These are phyloP conservation scores for Cladosporium sp. DNA, from an alignment of 2,329 filamentous ascomycete species.

Conservation along the genomic window DNA sequence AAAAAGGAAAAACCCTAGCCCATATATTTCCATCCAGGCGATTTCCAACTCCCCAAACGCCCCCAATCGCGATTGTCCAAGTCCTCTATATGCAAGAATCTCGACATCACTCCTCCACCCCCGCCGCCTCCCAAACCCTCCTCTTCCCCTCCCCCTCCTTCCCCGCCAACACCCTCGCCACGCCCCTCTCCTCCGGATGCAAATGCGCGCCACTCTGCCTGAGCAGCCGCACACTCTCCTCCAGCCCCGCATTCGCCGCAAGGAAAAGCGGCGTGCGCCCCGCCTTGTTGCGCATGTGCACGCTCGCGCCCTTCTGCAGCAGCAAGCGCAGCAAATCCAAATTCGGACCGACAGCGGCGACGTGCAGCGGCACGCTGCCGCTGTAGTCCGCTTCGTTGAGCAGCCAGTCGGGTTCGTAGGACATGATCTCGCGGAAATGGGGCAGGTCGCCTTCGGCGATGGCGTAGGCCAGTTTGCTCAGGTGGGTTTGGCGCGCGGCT, in stretches of 20 bases:
- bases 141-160: background rate
- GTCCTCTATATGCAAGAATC: no score
- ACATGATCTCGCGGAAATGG: slow-evolving; percentile 63
- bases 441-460: slow-evolving; percentile 67
- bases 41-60: no score
- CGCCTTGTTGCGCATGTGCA: slow-evolving; percentile 56
- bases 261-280: slow-evolving; percentile 58
- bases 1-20: no score
- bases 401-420: slow-evolving; percentile 61
- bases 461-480: slow-evolving; percentile 75
- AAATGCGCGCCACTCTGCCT: slow-evolving; percentile 56
- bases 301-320: slow-evolving; percentile 53
- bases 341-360: slow-evolving; percentile 54
- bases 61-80: no score
- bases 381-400: slow-evolving; percentile 76
- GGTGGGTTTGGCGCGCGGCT: slow-evolving; percentile 26
- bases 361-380: slow-evolving; percentile 65
- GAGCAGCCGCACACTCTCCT: slow-evolving; percentile 52
- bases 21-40: no score
- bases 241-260: slow-evolving; percentile 53
- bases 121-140: slow-evolving; percentile 5
- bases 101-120: background rate
- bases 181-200: slow-evolving; percentile 52
- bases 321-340: slow-evolving; percentile 54
- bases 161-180: slow-evolving; percentile 43